Evolutionary conservation across 805 yeast species (phyloP), one percentile per base, ranked within the genome.

Genomic region (Pichia ethanolica): DNA sequence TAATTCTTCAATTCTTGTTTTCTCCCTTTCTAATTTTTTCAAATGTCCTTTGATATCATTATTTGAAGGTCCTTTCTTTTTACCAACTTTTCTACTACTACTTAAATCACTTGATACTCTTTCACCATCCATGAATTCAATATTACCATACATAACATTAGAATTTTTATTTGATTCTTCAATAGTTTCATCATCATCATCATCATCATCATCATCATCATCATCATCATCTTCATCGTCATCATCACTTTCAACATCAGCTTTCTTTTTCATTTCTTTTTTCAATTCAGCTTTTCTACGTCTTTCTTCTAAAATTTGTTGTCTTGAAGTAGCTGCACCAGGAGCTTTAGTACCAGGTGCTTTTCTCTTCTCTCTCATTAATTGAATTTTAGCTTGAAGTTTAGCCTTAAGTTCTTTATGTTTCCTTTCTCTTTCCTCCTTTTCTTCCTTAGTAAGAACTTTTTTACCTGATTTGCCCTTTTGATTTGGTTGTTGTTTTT

Each of bases 281-380:
- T 64, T 58, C 50, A 63, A 54, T 59, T 73, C 71, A 54, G 67
- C 64, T 48, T 72, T 70, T 56, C 69, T 71, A 58, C 82, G 85
- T 53, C 86, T 72, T 61, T 79, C 81, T 55, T 79, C 87, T 48
- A 86, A 63, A 38, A 84, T 73, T 64, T 86, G 90, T 56, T 89
- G 95, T 66, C 97, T 75, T 10, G 91, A 86, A 51, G 82, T 76
- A 13, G 90, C 89, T 0, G 96, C 93, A 27, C 97, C 96, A 5
- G 75, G 72, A 5, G 74, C 81, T 42, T 80, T 83, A 1, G 90
- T 71, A 2, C 98, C 98, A 1, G 95, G 93, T 1, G 98, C 99
- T 60, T 85, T 90, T 64, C 99, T 81, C 67, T 79, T 85, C 48
- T 83, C 89, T 56, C 82, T 81, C 69, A 93, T 60, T 8, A 68